Evolutionary conservation across 768 basidiomycete genomes (phyloP).

Genomic region (Cubamyces sp.): DNA sequence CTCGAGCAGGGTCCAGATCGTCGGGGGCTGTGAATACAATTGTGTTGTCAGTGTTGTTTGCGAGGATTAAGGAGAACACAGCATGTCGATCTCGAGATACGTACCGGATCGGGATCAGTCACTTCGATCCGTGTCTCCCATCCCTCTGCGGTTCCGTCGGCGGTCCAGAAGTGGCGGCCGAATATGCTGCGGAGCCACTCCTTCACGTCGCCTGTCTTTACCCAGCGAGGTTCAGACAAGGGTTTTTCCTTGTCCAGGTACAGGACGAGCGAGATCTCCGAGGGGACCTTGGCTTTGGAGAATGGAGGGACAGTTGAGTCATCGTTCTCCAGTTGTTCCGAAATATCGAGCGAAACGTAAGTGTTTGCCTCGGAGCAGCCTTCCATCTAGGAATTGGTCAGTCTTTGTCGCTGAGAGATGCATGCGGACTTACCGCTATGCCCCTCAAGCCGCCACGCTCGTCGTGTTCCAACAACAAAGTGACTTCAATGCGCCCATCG

Average conservation of each 20-base stretch:
- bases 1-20: conserved; percentile 88
- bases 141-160: conserved; percentile 80
- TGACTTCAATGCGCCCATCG: conserved; percentile 86
- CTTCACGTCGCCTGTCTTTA: conserved; percentile 90
- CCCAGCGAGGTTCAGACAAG: conserved; percentile 96
- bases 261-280: conserved; percentile 65
- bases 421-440: conserved; percentile 60
- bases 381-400: conserved; percentile 58
- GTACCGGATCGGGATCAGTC: conserved; percentile 92
- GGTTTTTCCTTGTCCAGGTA: conserved; percentile 88
- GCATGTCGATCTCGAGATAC: conserved; percentile 32
- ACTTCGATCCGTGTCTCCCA: conserved; percentile 96
- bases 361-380: conserved; percentile 71
- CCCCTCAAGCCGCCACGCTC: conserved; percentile 66
- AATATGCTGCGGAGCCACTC: conserved; percentile 92
- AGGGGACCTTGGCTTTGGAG: conserved; percentile 53
- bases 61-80: neutral
- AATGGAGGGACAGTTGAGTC: conserved; percentile 72
- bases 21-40: conserved; percentile 68
- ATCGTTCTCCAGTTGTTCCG: conserved; percentile 52
- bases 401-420: neutral
- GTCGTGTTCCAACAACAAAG: conserved; percentile 61
- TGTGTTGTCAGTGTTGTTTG: conserved; percentile 4
- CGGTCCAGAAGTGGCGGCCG: conserved; percentile 85
- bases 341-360: conserved; percentile 61